Evolutionary conservation across 2,329 filamentous ascomycete species (phyloP).

Genomic region (Aspergillus sp.): DNA sequence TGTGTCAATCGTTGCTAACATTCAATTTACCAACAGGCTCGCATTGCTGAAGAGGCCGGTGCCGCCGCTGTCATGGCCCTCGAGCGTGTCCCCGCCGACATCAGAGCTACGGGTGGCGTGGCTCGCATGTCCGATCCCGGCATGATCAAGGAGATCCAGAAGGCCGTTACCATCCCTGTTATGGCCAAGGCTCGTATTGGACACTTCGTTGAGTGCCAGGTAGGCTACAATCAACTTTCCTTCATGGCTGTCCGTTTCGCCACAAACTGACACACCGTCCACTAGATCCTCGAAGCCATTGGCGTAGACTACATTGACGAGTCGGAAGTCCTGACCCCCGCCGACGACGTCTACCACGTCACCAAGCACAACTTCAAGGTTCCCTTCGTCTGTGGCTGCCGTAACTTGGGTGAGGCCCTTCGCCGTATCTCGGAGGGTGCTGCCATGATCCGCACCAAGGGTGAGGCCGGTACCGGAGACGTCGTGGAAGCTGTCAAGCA

Average conservation of each 20-base stretch:
- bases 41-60: constrained; percentile 95
- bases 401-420: constrained; percentile 90
- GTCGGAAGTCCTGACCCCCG: constrained; percentile 94
- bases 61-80: constrained; percentile 98
- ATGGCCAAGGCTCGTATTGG: constrained; percentile 99
- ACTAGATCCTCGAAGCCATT: constrained; percentile 85
- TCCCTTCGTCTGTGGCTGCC: constrained; percentile 95
- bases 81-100: constrained; percentile 95
- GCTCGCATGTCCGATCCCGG: constrained; percentile 94
- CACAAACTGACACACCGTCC: not conserved
- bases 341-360: constrained; percentile 87
- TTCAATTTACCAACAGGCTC: constrained; percentile 59
- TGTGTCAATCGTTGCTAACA: not conserved
- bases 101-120: constrained; percentile 87
- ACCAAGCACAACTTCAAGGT: constrained; percentile 80
- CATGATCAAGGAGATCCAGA: constrained; percentile 96
- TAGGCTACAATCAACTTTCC: constrained; percentile 32
- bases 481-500: constrained; percentile 95
- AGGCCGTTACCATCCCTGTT: constrained; percentile 91
- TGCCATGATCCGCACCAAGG: constrained; percentile 98
- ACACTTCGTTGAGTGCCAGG: constrained; percentile 95
- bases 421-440: constrained; percentile 89
- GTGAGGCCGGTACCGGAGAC: constrained; percentile 94
- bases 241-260: not conserved
- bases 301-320: constrained; percentile 98